Percentiles rank a stretch among this genome's conserved stretches.
These are phyloP conservation scores for Serendipita vermifera DNA, from an alignment of 768 basidiomycete genomes.

Conservation along the genomic window DNA sequence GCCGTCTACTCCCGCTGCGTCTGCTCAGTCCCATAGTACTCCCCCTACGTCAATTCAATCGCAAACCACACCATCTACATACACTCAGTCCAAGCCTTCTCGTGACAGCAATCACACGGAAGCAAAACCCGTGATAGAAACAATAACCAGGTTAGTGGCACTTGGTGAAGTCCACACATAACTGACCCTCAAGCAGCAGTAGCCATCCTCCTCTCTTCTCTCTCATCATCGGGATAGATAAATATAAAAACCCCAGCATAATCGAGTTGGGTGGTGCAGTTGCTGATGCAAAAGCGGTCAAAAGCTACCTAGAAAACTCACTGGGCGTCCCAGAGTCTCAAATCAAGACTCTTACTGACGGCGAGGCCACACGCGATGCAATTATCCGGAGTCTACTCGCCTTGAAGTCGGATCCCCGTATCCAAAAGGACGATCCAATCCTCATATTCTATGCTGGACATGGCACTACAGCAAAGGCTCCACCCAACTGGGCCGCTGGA, in stretches of 20 bases:
- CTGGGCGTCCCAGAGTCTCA: slow-evolving; percentile 24
- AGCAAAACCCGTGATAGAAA: no score
- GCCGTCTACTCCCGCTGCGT: no score
- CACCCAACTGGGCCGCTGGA: slow-evolving; percentile 22
- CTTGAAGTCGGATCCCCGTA: slow-evolving; percentile 17
- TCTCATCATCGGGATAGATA: slow-evolving; percentile 34
- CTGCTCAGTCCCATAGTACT: no score
- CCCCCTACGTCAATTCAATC: no score
- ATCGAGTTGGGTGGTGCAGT: slow-evolving; percentile 27
- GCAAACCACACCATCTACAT: no score
- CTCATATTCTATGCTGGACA: slow-evolving; percentile 36
- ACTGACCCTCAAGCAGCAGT: no score
- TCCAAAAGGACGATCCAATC: slow-evolving; percentile 21
- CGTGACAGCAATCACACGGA: no score
- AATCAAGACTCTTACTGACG: slow-evolving; percentile 28
- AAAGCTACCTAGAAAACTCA: slow-evolving; percentile 22
- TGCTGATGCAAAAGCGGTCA: slow-evolving; percentile 30
- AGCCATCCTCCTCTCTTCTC: slow-evolving; percentile 24
- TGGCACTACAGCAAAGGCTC: slow-evolving; percentile 27
- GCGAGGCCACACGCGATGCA: slow-evolving; percentile 25
- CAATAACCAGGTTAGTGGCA: no score
- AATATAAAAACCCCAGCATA: slow-evolving; percentile 26
- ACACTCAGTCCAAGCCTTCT: no score
- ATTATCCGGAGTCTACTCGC: slow-evolving; percentile 25
- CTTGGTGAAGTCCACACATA: no score